phyloP scores from a whole-genome alignment of 2,329 filamentous ascomycete species.

The Fusarium coffeatum region DNA sequence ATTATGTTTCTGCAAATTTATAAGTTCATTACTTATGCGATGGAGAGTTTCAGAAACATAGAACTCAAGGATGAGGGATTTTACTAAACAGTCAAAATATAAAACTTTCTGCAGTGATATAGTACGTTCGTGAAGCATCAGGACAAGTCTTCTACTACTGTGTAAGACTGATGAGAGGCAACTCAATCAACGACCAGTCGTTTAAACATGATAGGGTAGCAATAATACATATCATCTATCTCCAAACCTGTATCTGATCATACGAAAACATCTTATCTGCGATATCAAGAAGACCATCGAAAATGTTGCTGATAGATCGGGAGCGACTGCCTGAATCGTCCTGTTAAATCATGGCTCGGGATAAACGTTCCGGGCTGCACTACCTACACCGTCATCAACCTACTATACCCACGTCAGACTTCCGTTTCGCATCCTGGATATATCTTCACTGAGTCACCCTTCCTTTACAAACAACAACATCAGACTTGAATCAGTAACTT shows the following conservation, averaged over 20 bases:
- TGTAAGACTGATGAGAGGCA: neutral
- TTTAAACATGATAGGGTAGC: neutral
- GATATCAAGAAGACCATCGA: neutral
- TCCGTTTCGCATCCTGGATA: neutral
- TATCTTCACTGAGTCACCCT: rapidly evolving
- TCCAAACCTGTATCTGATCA: neutral
- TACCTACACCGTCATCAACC: slow-evolving; percentile 9
- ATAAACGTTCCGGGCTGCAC: slow-evolving; percentile 11
- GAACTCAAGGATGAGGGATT: neutral
- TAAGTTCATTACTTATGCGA: neutral
- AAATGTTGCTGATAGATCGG: neutral
- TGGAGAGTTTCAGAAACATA: neutral
- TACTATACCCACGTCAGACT: neutral
- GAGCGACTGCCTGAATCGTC: neutral
- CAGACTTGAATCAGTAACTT: neutral
- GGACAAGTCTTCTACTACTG: neutral
- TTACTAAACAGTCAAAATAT: neutral
- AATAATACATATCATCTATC: neutral
- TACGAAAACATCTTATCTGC: neutral
- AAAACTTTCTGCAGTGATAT: neutral
- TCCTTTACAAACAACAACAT: rapidly evolving
- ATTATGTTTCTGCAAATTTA: neutral
- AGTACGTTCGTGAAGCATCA: neutral
- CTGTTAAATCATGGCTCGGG: slow-evolving; percentile 10
- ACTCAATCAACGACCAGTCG: neutral